Percentiles rank a stretch among this genome's conserved stretches.
Conservation (phyloP, 2,329 filamentous ascomycete genomes). For the Colletotrichum sojae region DNA sequence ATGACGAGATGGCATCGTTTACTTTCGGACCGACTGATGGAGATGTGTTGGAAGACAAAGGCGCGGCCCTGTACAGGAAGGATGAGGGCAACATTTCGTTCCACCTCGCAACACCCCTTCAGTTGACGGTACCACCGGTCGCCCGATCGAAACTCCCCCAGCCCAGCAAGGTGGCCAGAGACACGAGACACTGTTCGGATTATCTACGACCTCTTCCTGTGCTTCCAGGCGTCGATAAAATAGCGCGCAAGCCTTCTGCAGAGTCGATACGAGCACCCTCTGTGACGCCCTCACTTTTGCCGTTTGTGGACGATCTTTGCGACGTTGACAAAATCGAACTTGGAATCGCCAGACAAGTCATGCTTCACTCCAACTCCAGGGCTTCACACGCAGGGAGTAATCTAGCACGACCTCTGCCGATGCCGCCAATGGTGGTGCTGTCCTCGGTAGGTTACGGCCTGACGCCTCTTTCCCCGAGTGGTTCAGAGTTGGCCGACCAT, state of each 20-base stretch:
- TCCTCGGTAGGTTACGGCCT: constrained; percentile 46
- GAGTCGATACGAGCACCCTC: constrained; percentile 43
- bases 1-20: neutral
- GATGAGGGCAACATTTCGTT: neutral
- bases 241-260: constrained; percentile 39
- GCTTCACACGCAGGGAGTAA: neutral
- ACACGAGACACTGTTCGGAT: constrained; percentile 44
- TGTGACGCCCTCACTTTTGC: constrained; percentile 45
- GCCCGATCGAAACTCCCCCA: constrained; percentile 45
- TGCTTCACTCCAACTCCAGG: constrained; percentile 1
- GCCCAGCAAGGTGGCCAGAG: constrained; percentile 50
- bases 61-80: neutral
- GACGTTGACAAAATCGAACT: constrained; percentile 45
- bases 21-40: constrained; percentile 16
- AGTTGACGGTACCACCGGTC: constrained; percentile 41
- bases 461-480: constrained; percentile 39
- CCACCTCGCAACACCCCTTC: constrained; percentile 46
- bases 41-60: constrained; percentile 3
- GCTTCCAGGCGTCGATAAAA: constrained; percentile 43
- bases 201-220: constrained; percentile 48
- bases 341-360: constrained; percentile 43
- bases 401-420: neutral
- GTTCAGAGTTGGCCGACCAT: neutral
- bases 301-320: constrained; percentile 41
- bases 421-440: neutral